Evolutionary conservation across 495 filamentous ascomycete genomes (phyloP).

Genomic region (Neurospora sp.): DNA sequence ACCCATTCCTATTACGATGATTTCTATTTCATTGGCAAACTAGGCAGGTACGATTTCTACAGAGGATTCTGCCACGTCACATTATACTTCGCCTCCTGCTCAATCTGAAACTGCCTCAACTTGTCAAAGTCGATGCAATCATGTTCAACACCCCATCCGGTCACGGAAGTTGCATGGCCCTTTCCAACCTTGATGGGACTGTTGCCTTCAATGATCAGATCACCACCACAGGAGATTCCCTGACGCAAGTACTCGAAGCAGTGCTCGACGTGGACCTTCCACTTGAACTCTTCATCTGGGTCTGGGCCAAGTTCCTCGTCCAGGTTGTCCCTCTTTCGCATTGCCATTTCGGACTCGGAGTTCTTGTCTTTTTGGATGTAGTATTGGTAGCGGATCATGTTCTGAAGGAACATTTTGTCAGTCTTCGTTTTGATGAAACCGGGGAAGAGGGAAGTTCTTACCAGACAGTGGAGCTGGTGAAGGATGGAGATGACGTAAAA

Average conservation of each 20-base stretch:
- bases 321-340: not conserved
- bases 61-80: not conserved
- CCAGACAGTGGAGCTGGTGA: not conserved
- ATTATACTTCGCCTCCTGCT: conserved; percentile 7
- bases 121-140: conserved; percentile 3
- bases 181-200: not conserved
- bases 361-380: not conserved
- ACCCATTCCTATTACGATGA: not conserved
- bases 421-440: not conserved
- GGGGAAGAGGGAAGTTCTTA: not conserved
- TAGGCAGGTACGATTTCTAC: not conserved
- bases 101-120: conserved; percentile 8
- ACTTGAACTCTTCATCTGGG: not conserved
- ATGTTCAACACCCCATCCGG: conserved; percentile 4
- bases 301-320: not conserved
- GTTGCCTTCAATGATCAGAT: not conserved
- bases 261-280: not conserved
- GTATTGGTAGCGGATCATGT: conserved; percentile 1
- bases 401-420: not conserved
- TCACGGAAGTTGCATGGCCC: conserved; percentile 1
- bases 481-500: conserved; percentile 1
- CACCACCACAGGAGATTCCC: not conserved
- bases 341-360: not conserved
- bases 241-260: conserved; percentile 2
- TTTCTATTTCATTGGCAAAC: not conserved